phyloP scores from a whole-genome alignment of 768 basidiomycete species.

The Mycena latifolia region DNA sequence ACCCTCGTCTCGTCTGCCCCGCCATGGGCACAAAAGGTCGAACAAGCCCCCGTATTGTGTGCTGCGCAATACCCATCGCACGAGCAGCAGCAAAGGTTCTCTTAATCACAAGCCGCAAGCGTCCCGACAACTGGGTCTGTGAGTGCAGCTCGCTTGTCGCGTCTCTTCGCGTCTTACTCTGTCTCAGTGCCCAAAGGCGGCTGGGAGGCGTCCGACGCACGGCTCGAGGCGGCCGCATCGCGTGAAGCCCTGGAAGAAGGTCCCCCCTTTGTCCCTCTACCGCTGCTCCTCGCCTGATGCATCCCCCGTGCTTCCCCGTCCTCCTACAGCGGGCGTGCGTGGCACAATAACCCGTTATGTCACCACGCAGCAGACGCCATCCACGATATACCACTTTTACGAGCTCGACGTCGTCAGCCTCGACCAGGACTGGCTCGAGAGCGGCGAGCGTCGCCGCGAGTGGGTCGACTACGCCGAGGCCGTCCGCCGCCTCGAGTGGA shows the following conservation, averaged over 20 bases:
- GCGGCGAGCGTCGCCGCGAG: constrained; percentile 83
- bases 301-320: constrained; percentile 52
- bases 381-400: constrained; percentile 91
- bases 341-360: constrained; percentile 90
- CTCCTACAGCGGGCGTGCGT: constrained; percentile 82
- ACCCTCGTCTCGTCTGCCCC: constrained; percentile 29
- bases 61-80: constrained; percentile 90
- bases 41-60: constrained; percentile 85
- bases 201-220: constrained; percentile 86
- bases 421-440: constrained; percentile 86
- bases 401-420: constrained; percentile 86
- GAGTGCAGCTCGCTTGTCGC: constrained; percentile 57
- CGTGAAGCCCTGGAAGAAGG: constrained; percentile 97
- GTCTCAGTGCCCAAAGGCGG: constrained; percentile 88
- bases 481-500: constrained; percentile 80
- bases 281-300: constrained; percentile 80
- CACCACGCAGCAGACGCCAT: constrained; percentile 82
- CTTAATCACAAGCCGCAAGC: constrained; percentile 87
- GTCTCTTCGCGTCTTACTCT: constrained; percentile 26
- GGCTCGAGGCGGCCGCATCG: constrained; percentile 88
- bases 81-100: constrained; percentile 82
- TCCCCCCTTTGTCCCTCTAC: constrained; percentile 86
- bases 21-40: constrained; percentile 79
- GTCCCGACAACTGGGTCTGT: constrained; percentile 89
- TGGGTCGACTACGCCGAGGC: constrained; percentile 94